Evolutionary conservation across 257 asterid species (phyloP).

Genomic region (Fraxinus excelsior): DNA sequence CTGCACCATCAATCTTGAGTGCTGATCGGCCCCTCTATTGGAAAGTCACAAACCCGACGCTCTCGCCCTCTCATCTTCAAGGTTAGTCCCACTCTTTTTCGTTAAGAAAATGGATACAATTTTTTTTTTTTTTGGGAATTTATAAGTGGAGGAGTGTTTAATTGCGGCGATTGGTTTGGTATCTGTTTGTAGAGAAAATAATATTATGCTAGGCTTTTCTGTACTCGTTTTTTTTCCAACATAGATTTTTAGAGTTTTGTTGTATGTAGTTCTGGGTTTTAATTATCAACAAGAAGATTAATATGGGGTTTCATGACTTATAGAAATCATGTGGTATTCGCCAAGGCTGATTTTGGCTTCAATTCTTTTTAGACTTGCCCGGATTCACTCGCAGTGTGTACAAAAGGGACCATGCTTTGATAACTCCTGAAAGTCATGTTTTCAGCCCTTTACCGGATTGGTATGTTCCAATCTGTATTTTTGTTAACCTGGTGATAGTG

Average conservation of each 20-base stretch:
- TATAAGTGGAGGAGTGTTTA: background rate
- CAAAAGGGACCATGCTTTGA: constrained; percentile 81
- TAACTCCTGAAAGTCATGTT: constrained; percentile 97
- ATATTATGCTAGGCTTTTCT: constrained; percentile 5
- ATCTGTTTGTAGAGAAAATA: constrained; percentile 5
- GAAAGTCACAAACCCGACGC: constrained; percentile 90
- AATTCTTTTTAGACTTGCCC: constrained; percentile 70
- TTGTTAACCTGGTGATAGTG: constrained; percentile 11
- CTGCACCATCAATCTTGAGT: constrained; percentile 59
- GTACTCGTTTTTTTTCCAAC: background rate
- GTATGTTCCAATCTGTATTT: constrained; percentile 36
- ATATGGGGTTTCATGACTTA: background rate
- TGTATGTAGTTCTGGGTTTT: constrained; percentile 4
- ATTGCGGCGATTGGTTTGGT: background rate
- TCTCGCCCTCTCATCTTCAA: constrained; percentile 88
- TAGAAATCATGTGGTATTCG: background rate
- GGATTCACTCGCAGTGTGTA: constrained; percentile 94
- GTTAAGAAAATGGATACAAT: background rate
- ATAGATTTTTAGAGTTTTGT: background rate
- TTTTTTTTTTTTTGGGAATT: background rate
- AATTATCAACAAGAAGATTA: background rate
- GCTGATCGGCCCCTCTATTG: constrained; percentile 65
- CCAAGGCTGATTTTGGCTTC: constrained; percentile 19
- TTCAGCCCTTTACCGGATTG: constrained; percentile 86
- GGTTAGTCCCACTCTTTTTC: constrained; percentile 37